phyloP scores from a whole-genome alignment of 768 basidiomycete genomes.

The Kwoniella shandongensis region DNA sequence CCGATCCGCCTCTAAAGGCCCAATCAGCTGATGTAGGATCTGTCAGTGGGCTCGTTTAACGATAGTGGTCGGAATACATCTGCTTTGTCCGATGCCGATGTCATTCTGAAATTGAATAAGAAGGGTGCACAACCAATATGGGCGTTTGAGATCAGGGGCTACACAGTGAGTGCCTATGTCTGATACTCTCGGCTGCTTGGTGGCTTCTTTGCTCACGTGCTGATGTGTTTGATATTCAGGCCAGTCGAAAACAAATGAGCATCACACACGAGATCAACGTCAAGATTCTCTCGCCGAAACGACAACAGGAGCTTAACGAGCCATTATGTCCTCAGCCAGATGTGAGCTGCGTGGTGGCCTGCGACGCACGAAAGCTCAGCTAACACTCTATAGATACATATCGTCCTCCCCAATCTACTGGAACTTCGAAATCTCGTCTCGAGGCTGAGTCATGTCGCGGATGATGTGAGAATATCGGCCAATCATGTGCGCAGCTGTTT shows the following conservation, averaged over 20 bases:
- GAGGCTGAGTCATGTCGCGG: conserved; percentile 42
- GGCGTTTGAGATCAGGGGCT: conserved; percentile 49
- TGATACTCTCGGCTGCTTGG: not conserved
- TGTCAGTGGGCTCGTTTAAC: too few species aligned
- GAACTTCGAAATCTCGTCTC: conserved; percentile 46
- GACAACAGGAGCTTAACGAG: conserved; percentile 47
- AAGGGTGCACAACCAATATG: conserved; percentile 44
- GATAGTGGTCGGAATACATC: conserved; percentile 2
- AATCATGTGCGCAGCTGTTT: conserved; percentile 39
- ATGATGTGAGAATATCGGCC: conserved; percentile 44
- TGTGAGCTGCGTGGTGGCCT: conserved; percentile 31
- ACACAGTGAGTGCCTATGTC: conserved; percentile 6
- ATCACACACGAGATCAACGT: conserved; percentile 51
- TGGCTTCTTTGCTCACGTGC: not conserved
- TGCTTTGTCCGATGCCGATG: conserved; percentile 36
- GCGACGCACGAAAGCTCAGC: not conserved
- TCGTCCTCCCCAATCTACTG: conserved; percentile 43
- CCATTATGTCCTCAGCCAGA: conserved; percentile 53
- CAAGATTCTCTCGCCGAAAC: conserved; percentile 37
- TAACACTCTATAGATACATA: conserved; percentile 36
- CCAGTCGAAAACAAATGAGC: conserved; percentile 21
- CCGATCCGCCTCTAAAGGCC: not conserved
- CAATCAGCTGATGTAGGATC: not conserved
- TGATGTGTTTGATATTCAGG: conserved; percentile 5
- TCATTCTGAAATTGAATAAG: conserved; percentile 48